These are phyloP conservation scores for Sugiyamaella americana DNA, from an alignment of 805 yeast genomes.

Conservation along the genomic window DNA sequence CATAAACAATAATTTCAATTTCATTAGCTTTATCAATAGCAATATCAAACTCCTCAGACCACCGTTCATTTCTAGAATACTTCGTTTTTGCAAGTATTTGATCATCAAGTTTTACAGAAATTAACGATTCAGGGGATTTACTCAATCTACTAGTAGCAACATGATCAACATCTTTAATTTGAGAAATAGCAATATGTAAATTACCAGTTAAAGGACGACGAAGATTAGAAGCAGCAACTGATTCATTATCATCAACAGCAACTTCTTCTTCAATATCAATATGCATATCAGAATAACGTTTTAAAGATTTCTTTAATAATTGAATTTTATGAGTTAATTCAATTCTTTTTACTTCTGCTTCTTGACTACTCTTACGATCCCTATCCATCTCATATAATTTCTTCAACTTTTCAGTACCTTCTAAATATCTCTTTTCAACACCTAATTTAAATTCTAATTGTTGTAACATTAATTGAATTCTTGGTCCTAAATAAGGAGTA, in stretches of 20 bases:
- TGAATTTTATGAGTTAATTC: conserved; percentile 85
- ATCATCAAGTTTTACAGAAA: conserved; percentile 81
- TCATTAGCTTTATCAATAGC: conserved; percentile 89
- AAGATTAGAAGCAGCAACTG: conserved; percentile 61
- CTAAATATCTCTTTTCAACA: conserved; percentile 88
- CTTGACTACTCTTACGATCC: conserved; percentile 75
- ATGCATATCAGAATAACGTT: conserved; percentile 84
- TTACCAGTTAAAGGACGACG: conserved; percentile 81
- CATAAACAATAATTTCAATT: conserved; percentile 81
- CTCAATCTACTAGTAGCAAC: conserved; percentile 76
- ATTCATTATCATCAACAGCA: conserved; percentile 44
- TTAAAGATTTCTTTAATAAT: conserved; percentile 73
- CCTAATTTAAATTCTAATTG: conserved; percentile 89
- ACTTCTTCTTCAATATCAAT: conserved; percentile 56
- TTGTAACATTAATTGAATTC: conserved; percentile 92
- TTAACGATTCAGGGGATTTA: conserved; percentile 71
- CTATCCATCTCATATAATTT: conserved; percentile 86
- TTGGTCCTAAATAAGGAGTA: conserved; percentile 89
- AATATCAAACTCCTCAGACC: conserved; percentile 77
- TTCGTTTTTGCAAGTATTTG: conserved; percentile 72
- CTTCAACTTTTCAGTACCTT: conserved; percentile 84
- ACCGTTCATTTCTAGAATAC: conserved; percentile 67
- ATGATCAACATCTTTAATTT: conserved; percentile 87
- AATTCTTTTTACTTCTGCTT: conserved; percentile 79
- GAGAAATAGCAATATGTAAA: conserved; percentile 63